Percentiles rank a stretch among this genome's conserved stretches.
Conservation (phyloP, 2,329 filamentous ascomycete genomes). For the Teratosphaeriaceae sp. region DNA sequence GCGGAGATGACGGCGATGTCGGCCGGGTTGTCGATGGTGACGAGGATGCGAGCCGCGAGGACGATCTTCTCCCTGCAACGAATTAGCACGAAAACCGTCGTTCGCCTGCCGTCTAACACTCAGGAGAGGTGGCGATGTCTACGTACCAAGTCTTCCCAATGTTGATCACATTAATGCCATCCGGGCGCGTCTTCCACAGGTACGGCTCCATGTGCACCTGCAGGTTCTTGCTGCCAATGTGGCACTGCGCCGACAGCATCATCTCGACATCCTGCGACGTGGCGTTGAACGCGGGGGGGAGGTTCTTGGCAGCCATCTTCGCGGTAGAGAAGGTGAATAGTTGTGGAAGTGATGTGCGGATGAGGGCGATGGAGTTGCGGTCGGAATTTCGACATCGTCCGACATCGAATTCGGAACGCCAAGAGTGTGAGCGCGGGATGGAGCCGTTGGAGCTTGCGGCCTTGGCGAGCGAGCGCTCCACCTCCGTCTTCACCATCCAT, state of each 20-base stretch:
- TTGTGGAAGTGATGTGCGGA: too few relatives aligned
- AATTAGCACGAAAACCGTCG: too few relatives aligned
- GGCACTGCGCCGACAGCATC: conserved; percentile 93
- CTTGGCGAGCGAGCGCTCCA: too few relatives aligned
- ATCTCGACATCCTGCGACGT: conserved; percentile 99
- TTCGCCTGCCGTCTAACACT: too few relatives aligned
- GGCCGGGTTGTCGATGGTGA: conserved; percentile 97
- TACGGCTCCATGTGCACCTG: conserved; percentile 99
- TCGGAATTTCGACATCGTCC: conserved; percentile 6
- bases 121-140: too few relatives aligned
- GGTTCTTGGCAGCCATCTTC: conserved; percentile 93
- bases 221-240: conserved; percentile 98
- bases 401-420: too few relatives aligned
- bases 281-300: conserved; percentile 92
- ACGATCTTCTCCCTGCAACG: conserved; percentile 95
- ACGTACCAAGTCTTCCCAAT: conserved; percentile 99
- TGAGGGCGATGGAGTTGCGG: neutral
- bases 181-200: conserved; percentile 98
- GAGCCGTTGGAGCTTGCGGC: too few relatives aligned
- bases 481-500: too few relatives aligned
- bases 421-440: too few relatives aligned
- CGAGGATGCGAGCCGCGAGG: conserved; percentile 96
- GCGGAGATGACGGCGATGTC: conserved; percentile 99
- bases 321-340: conserved; percentile 33
- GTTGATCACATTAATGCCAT: conserved; percentile 98